These are phyloP conservation scores for Coccomyxa sp. DNA, from an alignment of 139 green algal genomes.

Conservation along the genomic window DNA sequence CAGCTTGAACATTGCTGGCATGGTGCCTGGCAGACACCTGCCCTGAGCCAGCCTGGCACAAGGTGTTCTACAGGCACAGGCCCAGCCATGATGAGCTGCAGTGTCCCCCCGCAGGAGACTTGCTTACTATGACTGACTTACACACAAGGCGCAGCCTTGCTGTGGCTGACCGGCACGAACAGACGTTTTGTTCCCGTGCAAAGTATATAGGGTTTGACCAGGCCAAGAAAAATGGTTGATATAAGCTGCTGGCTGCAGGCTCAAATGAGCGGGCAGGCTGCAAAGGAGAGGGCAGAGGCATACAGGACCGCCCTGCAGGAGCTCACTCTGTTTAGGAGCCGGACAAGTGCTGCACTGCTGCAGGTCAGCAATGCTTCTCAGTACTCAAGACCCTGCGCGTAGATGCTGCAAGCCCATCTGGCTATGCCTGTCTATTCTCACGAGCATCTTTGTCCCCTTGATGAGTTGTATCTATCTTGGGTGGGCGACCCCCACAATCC, in stretches of 20 bases:
- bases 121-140: no score
- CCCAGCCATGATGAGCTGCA: no score
- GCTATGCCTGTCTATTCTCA: background rate
- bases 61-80: no score
- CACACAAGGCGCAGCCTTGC: background rate
- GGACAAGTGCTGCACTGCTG: slow-evolving; percentile 52
- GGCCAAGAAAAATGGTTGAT: background rate
- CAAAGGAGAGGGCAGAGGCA: slow-evolving; percentile 24
- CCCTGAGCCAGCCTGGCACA: background rate
- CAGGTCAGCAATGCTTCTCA: slow-evolving; percentile 15
- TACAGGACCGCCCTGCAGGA: slow-evolving; percentile 46
- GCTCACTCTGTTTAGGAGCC: slow-evolving; percentile 67
- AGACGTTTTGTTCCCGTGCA: no score
- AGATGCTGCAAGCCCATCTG: no score
- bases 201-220: background rate
- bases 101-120: no score
- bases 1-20: background rate
- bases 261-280: slow-evolving; percentile 7
- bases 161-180: no score
- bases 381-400: background rate
- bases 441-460: background rate
- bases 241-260: background rate
- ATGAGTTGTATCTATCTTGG: background rate
- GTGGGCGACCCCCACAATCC: background rate
- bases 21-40: background rate